Evolutionary conservation across 768 basidiomycete genomes (phyloP).

Genomic region (Neoboletus subvelutipes): DNA sequence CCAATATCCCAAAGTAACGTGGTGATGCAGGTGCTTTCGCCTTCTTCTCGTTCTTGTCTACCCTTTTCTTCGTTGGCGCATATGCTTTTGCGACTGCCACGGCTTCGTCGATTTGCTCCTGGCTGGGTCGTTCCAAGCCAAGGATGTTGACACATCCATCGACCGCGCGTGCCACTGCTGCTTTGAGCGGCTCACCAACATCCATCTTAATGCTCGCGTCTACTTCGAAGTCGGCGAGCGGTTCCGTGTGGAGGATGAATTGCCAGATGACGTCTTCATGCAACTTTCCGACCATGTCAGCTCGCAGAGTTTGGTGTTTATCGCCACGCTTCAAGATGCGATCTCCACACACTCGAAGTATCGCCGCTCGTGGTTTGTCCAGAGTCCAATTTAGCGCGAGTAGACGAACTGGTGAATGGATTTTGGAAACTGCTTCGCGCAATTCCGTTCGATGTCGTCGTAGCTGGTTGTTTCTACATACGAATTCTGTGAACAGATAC

Average conservation of each 20-base stretch:
- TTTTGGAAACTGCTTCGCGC: slow-evolving; percentile 47
- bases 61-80: slow-evolving; percentile 23
- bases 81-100: slow-evolving; percentile 45
- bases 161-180: slow-evolving; percentile 57
- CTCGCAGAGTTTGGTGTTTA: slow-evolving; percentile 81
- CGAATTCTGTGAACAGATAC: neutral
- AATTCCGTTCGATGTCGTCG: slow-evolving; percentile 74
- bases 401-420: slow-evolving; percentile 60
- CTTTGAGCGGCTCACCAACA: slow-evolving; percentile 52
- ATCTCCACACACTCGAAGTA: slow-evolving; percentile 75
- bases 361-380: slow-evolving; percentile 52
- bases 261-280: slow-evolving; percentile 84
- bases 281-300: slow-evolving; percentile 45
- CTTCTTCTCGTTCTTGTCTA: slow-evolving; percentile 25
- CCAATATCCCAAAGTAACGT: slow-evolving; percentile 78
- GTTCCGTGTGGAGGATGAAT: slow-evolving; percentile 68
- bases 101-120: slow-evolving; percentile 51
- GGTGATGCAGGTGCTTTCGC: slow-evolving; percentile 30
- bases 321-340: slow-evolving; percentile 74
- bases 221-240: slow-evolving; percentile 61
- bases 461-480: slow-evolving; percentile 83
- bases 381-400: slow-evolving; percentile 80
- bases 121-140: slow-evolving; percentile 49
- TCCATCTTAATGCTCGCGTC: slow-evolving; percentile 70
- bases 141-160: slow-evolving; percentile 56